Conservation (phyloP, 2,329 filamentous ascomycete genomes). For the Gremmenia infestans region DNA sequence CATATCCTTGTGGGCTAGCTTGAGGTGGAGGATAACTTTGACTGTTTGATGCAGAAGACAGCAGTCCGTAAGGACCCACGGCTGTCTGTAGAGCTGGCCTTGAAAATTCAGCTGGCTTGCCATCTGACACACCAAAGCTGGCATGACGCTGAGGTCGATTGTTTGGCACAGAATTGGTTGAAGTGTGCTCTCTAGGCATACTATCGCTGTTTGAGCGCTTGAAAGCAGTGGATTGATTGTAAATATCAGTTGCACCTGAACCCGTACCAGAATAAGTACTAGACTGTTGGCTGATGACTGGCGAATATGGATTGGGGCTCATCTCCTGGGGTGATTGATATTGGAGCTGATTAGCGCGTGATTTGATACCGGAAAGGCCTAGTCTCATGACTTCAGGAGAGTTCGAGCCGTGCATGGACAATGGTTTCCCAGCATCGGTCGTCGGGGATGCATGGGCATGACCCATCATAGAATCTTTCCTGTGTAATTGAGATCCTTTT, state of each 20-base stretch:
- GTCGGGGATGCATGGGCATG: constrained; percentile 41
- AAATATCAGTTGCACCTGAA: constrained; percentile 23
- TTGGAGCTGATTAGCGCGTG: constrained; percentile 24
- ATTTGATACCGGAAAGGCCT: constrained; percentile 21
- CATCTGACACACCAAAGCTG: constrained; percentile 29
- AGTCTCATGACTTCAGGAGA: constrained; percentile 31
- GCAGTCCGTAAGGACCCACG: constrained; percentile 45
- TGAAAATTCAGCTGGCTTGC: constrained; percentile 34
- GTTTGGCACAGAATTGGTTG: constrained; percentile 12
- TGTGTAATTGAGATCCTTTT: constrained; percentile 70
- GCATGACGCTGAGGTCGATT: constrained; percentile 23
- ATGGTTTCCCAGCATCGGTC: constrained; percentile 19
- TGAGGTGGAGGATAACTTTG: constrained; percentile 40
- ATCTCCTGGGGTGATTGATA: constrained; percentile 31
- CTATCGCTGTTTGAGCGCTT: constrained; percentile 31
- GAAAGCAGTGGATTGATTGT: constrained; percentile 19
- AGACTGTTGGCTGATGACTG: constrained; percentile 24
- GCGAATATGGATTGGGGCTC: constrained; percentile 27
- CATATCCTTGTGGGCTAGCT: constrained; percentile 46
- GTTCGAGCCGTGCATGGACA: constrained; percentile 22
- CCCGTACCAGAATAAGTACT: constrained; percentile 25
- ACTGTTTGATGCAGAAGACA: constrained; percentile 48
- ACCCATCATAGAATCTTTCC: constrained; percentile 61
- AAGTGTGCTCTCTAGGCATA: constrained; percentile 20
- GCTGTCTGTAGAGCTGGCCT: constrained; percentile 44